A percentile compares a stretch with the other conserved stretches of the same genome.
Evolutionary conservation across 768 basidiomycete species (phyloP).

Genomic region (Pleurotus cornucopiae): DNA sequence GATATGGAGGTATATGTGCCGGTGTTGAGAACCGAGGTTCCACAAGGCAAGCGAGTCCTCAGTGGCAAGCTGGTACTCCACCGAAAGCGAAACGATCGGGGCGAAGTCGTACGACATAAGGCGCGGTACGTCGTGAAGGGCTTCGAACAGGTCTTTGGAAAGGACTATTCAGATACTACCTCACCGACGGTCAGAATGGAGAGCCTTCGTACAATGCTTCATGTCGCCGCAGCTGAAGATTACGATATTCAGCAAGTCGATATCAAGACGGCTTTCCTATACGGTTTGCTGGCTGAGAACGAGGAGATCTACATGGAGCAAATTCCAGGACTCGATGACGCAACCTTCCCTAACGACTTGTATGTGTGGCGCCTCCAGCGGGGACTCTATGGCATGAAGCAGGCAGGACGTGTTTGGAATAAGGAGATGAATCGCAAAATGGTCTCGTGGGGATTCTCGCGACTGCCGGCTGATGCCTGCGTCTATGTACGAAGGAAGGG

Average conservation of each 20-base stretch:
- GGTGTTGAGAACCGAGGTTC: slow-evolving; percentile 9
- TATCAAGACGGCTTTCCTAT: slow-evolving; percentile 17
- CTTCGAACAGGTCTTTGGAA: no score
- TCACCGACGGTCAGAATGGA: no score
- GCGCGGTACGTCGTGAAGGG: slow-evolving; percentile 19
- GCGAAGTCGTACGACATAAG: slow-evolving; percentile 24
- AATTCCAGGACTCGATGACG: slow-evolving; percentile 11
- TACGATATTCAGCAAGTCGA: no score
- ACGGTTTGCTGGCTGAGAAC: slow-evolving; percentile 10
- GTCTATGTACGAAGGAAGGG: not conserved
- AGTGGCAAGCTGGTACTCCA: slow-evolving; percentile 29
- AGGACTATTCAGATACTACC: no score
- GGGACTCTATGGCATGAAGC: slow-evolving; percentile 30
- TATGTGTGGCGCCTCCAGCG: not conserved
- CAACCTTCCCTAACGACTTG: not conserved
- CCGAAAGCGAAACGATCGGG: slow-evolving; percentile 32
- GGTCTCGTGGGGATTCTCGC: slow-evolving; percentile 10
- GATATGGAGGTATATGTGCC: slow-evolving; percentile 23
- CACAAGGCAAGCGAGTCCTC: slow-evolving; percentile 22
- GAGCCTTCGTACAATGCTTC: no score
- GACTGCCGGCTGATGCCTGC: not conserved
- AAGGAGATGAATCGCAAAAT: slow-evolving; percentile 13
- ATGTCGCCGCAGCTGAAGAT: no score
- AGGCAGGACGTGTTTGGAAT: slow-evolving; percentile 24
- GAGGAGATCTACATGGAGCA: slow-evolving; percentile 15